Evolutionary conservation across 768 basidiomycete genomes (phyloP), one percentile per base, ranked within the genome.

Genomic region (Terana coerulea): DNA sequence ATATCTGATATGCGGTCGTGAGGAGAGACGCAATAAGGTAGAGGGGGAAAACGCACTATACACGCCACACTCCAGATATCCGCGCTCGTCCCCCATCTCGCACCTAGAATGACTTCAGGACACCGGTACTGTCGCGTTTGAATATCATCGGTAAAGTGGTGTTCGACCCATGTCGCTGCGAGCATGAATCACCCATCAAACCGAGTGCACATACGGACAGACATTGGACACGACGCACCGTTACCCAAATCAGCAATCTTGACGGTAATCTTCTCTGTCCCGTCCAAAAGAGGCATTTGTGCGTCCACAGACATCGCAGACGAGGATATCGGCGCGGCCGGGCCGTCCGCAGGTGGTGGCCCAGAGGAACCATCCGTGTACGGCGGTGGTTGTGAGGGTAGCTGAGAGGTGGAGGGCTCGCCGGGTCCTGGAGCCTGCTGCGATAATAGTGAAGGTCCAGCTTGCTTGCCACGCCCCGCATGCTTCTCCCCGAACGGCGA

Each of bases 241-340:
- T 98, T 98, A 7, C 97, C 97, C 47, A 99, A 71, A 78, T 99
- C 97, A 26, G 95, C 97, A 64, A 99, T 98, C 78, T 98, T 98
- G 47, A 99, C 97, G 5, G 94, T 98, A 55, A 98, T 97, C 65
- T 82, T 81, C 63, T 90, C 62, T 49, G 60, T 54, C 15, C 66
- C 67, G 46, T 73, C 72, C 24, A 67, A 53, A n/a, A 62, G 43
- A n/a, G 68, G 66, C 54, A 51, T 53, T 48, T 54, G 36, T 11
- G 55, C 60, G 50, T 69, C 67, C 17, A 65, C 63, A 6, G 64
- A 65, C 66, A 68, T 68, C 42, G 62, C 60, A 19, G 56, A 59
- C 25, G 59, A 41, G 8, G 59, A 57, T 37, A 61, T 36, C 24
- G 59, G 47, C 22, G 56, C 24, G 24, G 47, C 49, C 31, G 54